Evolutionary conservation across 805 yeast genomes (phyloP), one percentile per base, ranked within the genome.

Genomic region (Maudiozyma barnettii): DNA sequence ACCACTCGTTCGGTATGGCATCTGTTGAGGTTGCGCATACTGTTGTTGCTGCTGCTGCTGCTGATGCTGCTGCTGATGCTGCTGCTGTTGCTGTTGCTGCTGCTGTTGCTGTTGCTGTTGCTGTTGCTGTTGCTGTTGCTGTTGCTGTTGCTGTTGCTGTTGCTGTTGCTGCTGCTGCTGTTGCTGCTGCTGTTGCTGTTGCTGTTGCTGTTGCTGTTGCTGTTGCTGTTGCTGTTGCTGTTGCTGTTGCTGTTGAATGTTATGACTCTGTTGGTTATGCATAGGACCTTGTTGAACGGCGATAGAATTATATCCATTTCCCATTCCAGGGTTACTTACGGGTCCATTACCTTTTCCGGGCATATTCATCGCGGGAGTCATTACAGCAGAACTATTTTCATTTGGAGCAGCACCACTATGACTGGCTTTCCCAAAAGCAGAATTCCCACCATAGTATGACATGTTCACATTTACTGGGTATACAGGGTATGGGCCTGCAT

Each of bases 401-500:
- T 23, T 18, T n/a, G 31, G 5, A 13, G 22, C 42, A 7, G 43
- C 10, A n/a, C 20, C 21, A 10, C 35, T 33, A 21, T 30, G 29
- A 6, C 33, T 21, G 23, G 16, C 9, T 30, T 45, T 39, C 14
- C 36, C 37, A 35, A 42, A 47, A 8, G 43, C 43, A 10, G 40
- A 22, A 14, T 39, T 42, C 2, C 39, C 29, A 31, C 45, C 44
- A 33, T 56, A 50, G 18, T 56, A 53, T 7, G 51, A 43, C 45
- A 45, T 40, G 31, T 44, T 50, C 18, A 46, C 45, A 26, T 49
- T 48, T 9, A 45, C 45, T 26, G 51, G 49, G 26, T 49, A 50
- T 19, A 45, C 37, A 18, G 51, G 48, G 19, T 46, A 44, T 13
- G 46, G 19, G 9, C 46, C 44, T 6, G 35, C 16, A 42, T 45